Evolutionary conservation across 2,329 filamentous ascomycete genomes (phyloP), one percentile per base, ranked within the genome.

Genomic region (Alternaria incomplexa): DNA sequence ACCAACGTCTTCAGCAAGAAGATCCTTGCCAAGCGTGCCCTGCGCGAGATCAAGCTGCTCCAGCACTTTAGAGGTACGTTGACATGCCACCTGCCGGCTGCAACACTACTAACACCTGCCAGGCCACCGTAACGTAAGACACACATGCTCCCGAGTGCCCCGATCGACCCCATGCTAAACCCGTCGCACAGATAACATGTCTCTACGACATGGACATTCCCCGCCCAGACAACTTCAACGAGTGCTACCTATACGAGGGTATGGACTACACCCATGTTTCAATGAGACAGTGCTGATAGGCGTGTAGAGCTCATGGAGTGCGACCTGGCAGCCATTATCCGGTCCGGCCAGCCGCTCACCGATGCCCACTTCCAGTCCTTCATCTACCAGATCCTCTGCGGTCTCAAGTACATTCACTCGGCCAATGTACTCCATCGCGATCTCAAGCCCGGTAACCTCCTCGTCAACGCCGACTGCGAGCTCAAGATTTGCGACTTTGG

Each of bases 1-100:
- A 99, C 96, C 85, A 99, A 99, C 91, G 95, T 99, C 75, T 99
- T 99, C 83, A 97, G 93, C 88, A 99, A 99, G 85, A 98, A 98
- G 89, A 99, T 99, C 73, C 87, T 99, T 71, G 96, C 96, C 75
- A 99, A 99, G 89, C 92, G 96, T 78, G 96, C 96, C 53, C 83
- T 99, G 85, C 90, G 96, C 81, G 96, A 99, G 85, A 98, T 99
- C 84, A 99, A 98, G 88, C 88, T 99, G 73, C 87, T 99, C 69
- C 95, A 98, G 85, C 96, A 99, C 83, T 99, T 99, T 85, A 89
- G 96, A 79, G 84, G 81, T 76, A 65, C 58, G 78, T 62, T 15
- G 30, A 23, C 30, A 51, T 30, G 58, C 13, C 43, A 22, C 54
- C 54, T 43, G 22, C 48, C 55, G 30, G 15, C 47, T 51, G 45